A percentile compares a stretch with the other conserved stretches of the same genome.
Evolutionary conservation across 805 yeast genomes (phyloP).

Genomic region (Kodamaea laetipori): DNA sequence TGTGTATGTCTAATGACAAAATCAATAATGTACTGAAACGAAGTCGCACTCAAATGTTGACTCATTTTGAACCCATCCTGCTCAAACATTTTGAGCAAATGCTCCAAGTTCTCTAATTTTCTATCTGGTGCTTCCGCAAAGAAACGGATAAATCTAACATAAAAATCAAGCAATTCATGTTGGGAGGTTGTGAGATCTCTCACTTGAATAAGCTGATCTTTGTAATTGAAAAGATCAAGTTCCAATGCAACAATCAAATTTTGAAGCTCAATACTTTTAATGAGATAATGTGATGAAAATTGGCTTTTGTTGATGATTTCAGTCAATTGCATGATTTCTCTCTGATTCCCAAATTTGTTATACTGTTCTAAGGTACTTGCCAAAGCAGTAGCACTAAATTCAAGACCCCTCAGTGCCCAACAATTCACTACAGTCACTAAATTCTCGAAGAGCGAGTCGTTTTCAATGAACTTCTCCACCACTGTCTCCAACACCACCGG

Average conservation of each 20-base stretch:
- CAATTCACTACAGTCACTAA: conserved; percentile 21
- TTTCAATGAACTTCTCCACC: conserved; percentile 25
- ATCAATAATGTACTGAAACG: conserved; percentile 27
- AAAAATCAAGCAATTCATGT: conserved; percentile 27
- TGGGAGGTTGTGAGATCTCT: conserved; percentile 19
- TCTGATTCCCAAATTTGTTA: conserved; percentile 29
- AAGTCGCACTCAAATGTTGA: conserved; percentile 25
- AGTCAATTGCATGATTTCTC: conserved; percentile 28
- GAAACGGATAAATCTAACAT: conserved; percentile 31
- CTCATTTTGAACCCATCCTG: conserved; percentile 31
- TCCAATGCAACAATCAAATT: conserved; percentile 29
- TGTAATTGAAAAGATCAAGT: conserved; percentile 22
- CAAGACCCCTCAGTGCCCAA: conserved; percentile 30
- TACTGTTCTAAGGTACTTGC: conserved; percentile 31
- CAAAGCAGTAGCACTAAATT: conserved; percentile 30
- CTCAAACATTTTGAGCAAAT: conserved; percentile 16
- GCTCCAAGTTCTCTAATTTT: conserved; percentile 10
- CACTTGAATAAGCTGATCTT: conserved; percentile 27
- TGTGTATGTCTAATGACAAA: conserved; percentile 16
- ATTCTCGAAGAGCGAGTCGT: conserved; percentile 36
- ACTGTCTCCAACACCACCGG: conserved; percentile 30
- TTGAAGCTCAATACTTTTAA: conserved; percentile 27
- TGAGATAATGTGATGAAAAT: conserved; percentile 24
- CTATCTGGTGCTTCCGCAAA: conserved; percentile 14
- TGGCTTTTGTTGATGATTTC: conserved; percentile 22